Base-by-base conservation (phyloP, 495 filamentous ascomycete species). In the Talaromyces borbonicus region DNA sequence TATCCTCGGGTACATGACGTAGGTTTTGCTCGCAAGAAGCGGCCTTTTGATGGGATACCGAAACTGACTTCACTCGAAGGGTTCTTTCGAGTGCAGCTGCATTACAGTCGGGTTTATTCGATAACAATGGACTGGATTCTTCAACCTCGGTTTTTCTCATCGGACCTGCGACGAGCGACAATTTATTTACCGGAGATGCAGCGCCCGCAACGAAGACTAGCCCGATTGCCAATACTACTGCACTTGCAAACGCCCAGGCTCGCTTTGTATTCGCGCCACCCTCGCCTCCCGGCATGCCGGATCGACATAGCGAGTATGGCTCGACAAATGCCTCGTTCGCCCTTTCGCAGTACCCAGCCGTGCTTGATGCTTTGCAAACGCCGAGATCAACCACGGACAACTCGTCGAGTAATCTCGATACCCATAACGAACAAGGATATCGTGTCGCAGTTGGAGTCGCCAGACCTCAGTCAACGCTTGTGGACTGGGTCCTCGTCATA, bases 401-500 rank as follows among this genome's bases (percentile, higher is more conserved):
- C 49, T 75, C 80, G 2, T 78, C 78, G 18, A 81, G 77, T 56
- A 48, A 70, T 1, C 65, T 92, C n/a, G 74, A 76, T 0, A 77
- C 85, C 0, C 69, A 50, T 2, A 90, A 90, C 48, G 87, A 93
- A 54, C 69, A 83, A 47, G 75, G 74, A 0, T 47, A 62, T 2
- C 53, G 56, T 14, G 82, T 93, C 16, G 79, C 85, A 3, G 78
- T 86, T 2, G 87, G 86, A 20, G 86, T 74, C 45, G 83, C 86
- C 14, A 71, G 80, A 9, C 77, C 81, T 1, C 68, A 71, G 37
- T 83, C 68, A 12, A 52, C 64, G 1, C 57, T 95, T 24, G 82
- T 82, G 14, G 73, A 87, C 48, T 95, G 89, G 89, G 77, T 83
- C 14, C 67, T 95, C 7, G 51, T 95, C 2, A 75, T 94, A 8